Base-by-base conservation (phyloP, 2,329 filamentous ascomycete species). In the Aspergillus fructus region DNA sequence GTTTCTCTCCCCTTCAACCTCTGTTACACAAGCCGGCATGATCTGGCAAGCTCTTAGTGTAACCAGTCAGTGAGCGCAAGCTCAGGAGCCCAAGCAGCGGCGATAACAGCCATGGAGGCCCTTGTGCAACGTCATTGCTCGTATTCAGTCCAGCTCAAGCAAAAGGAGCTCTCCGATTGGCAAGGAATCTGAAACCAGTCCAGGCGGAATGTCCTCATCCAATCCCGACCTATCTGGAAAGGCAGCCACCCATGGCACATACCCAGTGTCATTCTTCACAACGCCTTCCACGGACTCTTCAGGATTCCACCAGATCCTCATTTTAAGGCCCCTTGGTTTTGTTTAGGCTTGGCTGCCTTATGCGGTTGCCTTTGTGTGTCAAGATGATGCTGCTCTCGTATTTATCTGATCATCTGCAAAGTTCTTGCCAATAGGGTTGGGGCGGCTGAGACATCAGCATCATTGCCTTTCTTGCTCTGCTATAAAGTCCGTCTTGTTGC, bases 371-470 rank as follows among this genome's bases (percentile, higher is more conserved):
- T n/a, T n/a, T 33, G 34, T 52, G 40, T 41, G 54, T 33, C 48
- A 47, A 37, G n/a, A 34, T 41, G 33, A 56, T 40, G 41, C 23
- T 40, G 41, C 43, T 11, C 49, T 57, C 55, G 55, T 53, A 53
- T 57, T 52, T 37, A 1, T 5, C 23, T 39, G 49, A 53, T 57
- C 55, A 57, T 47, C 55, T 57, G 55, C 55, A 43, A 13, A 9
- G 4, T 12, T 7, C 23, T 49, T 23, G 19, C 54, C 54, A 56
- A 47, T 56, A 33, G 42, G 13, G 21, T 41, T 11, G 11, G 33
- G 30, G 17, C 23, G 43, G 23, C 42, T 53, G 55, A 57, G 55
- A 57, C 55, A 56, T 42, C 19, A 9, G 6, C 24, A 40, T 19
- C 42, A 50, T 24, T 17, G 4, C 11, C 17, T 2, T 8, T 4